Evolutionary conservation across 352 stramenopile species (phyloP).

Genomic region (Phytopythium oedochilum): DNA sequence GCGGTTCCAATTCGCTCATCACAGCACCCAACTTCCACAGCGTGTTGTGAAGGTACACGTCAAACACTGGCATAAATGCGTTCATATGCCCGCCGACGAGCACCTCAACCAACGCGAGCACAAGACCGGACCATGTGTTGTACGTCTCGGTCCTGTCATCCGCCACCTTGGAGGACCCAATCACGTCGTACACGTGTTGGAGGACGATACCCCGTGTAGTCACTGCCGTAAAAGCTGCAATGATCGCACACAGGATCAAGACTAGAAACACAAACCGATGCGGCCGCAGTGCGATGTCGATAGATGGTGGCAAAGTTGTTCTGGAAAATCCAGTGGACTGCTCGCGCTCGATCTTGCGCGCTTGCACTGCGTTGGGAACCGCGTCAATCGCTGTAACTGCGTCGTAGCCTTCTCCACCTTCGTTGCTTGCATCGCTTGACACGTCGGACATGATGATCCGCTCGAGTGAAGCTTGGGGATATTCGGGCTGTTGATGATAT

Average conservation of each 20-base stretch:
- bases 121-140: conserved; percentile 40
- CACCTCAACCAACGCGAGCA: conserved; percentile 40
- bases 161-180: conserved; percentile 23
- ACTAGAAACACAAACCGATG: conserved; percentile 15
- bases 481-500: too few relatives aligned
- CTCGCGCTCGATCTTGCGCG: too few relatives aligned
- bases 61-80: conserved; percentile 30
- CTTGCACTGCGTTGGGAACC: too few relatives aligned
- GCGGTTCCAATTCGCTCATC: too few relatives aligned
- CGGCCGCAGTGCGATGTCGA: conserved; percentile 20
- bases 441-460: too few relatives aligned
- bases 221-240: conserved; percentile 29
- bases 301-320: too few relatives aligned
- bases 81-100: conserved; percentile 27
- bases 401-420: too few relatives aligned
- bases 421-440: too few relatives aligned
- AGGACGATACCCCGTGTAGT: conserved; percentile 23
- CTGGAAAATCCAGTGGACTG: too few relatives aligned
- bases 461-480: too few relatives aligned
- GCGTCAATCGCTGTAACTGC: too few relatives aligned
- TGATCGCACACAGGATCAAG: conserved; percentile 22
- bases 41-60: conserved; percentile 46
- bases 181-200: conserved; percentile 30
- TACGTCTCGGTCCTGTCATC: conserved; percentile 30
- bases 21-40: conserved; percentile 36